Percentiles rank a stretch among this genome's conserved stretches.
Conservation (phyloP, 2,329 filamentous ascomycete genomes). For the Catunica adiposa region DNA sequence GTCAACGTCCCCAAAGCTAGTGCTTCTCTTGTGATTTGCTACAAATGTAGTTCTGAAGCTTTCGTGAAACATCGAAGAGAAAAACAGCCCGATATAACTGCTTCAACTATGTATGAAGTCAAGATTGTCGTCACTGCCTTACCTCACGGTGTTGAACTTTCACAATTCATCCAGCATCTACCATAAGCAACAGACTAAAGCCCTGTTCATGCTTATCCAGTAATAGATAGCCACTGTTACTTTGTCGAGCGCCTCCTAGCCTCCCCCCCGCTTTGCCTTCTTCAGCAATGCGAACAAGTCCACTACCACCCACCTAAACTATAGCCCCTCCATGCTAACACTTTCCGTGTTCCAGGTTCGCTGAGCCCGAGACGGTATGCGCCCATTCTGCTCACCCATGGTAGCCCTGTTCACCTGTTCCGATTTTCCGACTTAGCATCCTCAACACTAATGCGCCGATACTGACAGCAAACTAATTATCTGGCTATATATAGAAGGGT, state of each 20-base stretch:
- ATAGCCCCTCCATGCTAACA: slow-evolving; percentile 5
- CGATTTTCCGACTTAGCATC: background rate
- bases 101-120: background rate
- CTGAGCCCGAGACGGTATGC: slow-evolving; percentile 54
- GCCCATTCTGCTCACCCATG: slow-evolving; percentile 3
- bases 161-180: background rate
- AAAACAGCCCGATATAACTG: background rate
- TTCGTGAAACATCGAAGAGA: slow-evolving; percentile 7
- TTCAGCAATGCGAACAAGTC: background rate
- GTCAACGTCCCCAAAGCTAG: background rate
- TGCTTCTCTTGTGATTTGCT: background rate
- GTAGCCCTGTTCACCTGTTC: slow-evolving; percentile 1
- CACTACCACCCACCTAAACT: background rate
- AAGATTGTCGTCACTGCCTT: background rate
- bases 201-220: background rate
- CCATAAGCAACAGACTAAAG: background rate
- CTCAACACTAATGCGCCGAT: background rate
- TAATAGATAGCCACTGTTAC: background rate
- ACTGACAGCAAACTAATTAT: slow-evolving; percentile 3
- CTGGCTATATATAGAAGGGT: slow-evolving; percentile 15
- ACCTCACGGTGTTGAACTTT: background rate
- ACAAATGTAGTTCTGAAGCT: slow-evolving; percentile 4
- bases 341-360: slow-evolving; percentile 36
- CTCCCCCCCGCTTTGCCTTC: background rate
- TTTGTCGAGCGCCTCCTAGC: background rate